Evolutionary conservation across 331 rosid species (phyloP).

Genomic region (Saraca asoca): DNA sequence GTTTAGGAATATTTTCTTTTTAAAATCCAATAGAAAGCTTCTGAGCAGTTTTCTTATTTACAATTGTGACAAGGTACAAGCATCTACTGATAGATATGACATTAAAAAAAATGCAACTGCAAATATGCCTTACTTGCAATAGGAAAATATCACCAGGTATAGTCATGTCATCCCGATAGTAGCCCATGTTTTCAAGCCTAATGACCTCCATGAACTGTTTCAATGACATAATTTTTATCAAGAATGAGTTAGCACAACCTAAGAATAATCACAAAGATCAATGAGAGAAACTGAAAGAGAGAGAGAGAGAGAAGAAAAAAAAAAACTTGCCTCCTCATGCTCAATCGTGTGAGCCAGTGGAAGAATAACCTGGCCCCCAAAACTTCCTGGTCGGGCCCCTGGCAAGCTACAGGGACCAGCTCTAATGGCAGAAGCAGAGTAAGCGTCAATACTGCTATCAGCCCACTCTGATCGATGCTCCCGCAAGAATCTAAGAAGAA

Average conservation of each 20-base stretch:
- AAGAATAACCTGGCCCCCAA: slow-evolving; percentile 95
- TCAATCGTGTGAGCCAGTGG: slow-evolving; percentile 94
- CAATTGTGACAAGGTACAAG: slow-evolving; percentile 14
- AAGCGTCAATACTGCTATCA: slow-evolving; percentile 94
- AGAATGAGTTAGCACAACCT: neutral
- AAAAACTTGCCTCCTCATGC: slow-evolving; percentile 87
- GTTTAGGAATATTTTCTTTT: neutral
- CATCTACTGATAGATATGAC: slow-evolving; percentile 12
- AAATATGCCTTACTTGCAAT: slow-evolving; percentile 66
- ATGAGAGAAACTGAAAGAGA: no score
- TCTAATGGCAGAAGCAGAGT: slow-evolving; percentile 89
- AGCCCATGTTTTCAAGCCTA: slow-evolving; percentile 84
- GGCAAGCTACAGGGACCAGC: slow-evolving; percentile 85
- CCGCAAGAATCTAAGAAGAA: slow-evolving; percentile 87
- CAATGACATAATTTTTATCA: slow-evolving; percentile 29
- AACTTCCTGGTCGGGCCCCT: slow-evolving; percentile 66
- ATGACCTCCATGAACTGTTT: slow-evolving; percentile 89
- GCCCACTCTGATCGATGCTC: slow-evolving; percentile 99
- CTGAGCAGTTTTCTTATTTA: neutral
- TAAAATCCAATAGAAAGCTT: neutral
- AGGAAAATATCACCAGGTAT: slow-evolving; percentile 82
- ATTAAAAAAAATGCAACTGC: neutral
- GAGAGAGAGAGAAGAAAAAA: no score
- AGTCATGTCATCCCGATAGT: slow-evolving; percentile 78
- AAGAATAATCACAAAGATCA: neutral